Conservation (phyloP, 108 stramenopile species). For the Cyclotella choctawhatcheeana region DNA sequence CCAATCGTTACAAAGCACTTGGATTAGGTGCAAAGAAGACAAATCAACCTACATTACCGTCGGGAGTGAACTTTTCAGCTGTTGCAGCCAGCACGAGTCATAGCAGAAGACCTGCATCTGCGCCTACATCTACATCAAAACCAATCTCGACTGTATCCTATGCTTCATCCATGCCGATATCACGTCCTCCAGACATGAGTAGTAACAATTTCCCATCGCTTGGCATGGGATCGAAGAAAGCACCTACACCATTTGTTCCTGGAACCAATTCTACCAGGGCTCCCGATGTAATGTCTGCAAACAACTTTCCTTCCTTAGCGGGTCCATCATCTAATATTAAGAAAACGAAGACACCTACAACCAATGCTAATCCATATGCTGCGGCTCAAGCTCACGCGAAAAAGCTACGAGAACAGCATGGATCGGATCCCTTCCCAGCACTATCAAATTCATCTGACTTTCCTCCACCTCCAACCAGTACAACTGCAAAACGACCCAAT, state of each 20-base stretch:
- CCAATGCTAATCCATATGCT: constrained; percentile 29
- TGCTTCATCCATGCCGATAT: constrained; percentile 35
- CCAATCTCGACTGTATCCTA: constrained; percentile 30
- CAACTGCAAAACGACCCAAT: constrained; percentile 28
- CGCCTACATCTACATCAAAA: constrained; percentile 25
- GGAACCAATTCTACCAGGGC: constrained; percentile 27
- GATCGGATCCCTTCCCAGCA: constrained; percentile 17
- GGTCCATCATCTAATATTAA: neutral
- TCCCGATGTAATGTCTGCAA: constrained; percentile 9
- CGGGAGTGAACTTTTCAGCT: constrained; percentile 34
- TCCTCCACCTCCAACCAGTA: constrained; percentile 33
- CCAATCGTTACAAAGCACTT: constrained; percentile 21
- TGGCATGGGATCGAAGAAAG: neutral
- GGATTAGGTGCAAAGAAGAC: constrained; percentile 16
- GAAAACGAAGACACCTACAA: neutral
- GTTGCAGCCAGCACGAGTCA: constrained; percentile 16
- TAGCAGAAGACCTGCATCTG: neutral
- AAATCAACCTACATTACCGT: constrained; percentile 4
- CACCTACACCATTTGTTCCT: constrained; percentile 42
- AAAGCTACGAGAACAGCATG: constrained; percentile 35
- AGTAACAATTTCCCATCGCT: constrained; percentile 68
- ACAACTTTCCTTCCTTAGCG: constrained; percentile 51
- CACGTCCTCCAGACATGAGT: constrained; percentile 30
- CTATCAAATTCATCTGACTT: constrained; percentile 37
- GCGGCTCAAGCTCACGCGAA: constrained; percentile 44